These are phyloP conservation scores for Saccharomyces hybrid DNA, from an alignment of 1,139 yeast species.

Conservation along the genomic window DNA sequence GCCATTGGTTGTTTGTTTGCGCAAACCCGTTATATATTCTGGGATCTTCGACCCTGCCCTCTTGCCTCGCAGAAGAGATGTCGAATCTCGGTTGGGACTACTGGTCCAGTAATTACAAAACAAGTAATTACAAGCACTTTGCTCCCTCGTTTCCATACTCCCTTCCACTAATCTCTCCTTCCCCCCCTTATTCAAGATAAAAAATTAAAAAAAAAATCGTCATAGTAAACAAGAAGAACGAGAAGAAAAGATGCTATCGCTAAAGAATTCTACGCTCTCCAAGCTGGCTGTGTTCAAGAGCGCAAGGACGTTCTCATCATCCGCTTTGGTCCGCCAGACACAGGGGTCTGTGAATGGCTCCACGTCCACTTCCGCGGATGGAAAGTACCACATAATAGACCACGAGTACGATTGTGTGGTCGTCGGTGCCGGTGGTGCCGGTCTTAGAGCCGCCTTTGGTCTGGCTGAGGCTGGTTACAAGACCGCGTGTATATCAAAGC, in stretches of 20 bases:
- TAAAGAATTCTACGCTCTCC: neutral
- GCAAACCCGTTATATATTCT: neutral
- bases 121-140: neutral
- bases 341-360: neutral
- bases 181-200: neutral
- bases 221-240: neutral
- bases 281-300: neutral
- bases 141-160: neutral
- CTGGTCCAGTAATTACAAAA: neutral
- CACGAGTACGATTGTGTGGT: constrained; percentile 98
- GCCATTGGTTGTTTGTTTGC: neutral
- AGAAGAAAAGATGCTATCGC: neutral
- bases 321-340: neutral
- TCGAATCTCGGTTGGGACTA: neutral
- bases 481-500: constrained; percentile 94
- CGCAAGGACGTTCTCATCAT: neutral
- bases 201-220: neutral
- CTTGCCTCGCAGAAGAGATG: neutral
- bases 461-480: constrained; percentile 94
- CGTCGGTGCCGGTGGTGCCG: constrained; percentile 99
- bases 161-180: neutral
- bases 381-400: constrained; percentile 85
- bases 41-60: neutral
- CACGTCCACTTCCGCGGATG: constrained; percentile 21
- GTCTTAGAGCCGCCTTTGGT: constrained; percentile 96